Conservation (phyloP, 2,329 filamentous ascomycete species). For the Colletotrichum sp. region DNA sequence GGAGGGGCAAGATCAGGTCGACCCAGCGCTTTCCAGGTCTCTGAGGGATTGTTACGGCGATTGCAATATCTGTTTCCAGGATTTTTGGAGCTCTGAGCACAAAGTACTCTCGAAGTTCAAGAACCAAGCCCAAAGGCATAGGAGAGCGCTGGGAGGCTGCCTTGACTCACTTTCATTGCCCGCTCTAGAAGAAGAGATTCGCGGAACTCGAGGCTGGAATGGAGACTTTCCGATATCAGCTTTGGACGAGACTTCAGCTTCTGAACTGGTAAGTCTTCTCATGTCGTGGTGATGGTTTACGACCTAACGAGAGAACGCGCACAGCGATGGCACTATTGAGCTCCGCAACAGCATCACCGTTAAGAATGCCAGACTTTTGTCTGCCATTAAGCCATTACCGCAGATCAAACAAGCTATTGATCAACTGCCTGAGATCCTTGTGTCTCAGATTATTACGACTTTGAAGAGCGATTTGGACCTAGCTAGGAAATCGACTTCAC, state of each 20-base stretch:
- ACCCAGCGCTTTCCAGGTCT: background rate
- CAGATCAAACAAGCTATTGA: no score
- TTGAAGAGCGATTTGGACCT: no score
- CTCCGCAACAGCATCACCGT: background rate
- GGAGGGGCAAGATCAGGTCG: background rate
- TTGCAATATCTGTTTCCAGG: background rate
- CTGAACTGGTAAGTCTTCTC: background rate
- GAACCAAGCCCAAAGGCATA: background rate
- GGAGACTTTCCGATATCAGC: background rate
- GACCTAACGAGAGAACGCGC: fast-evolving
- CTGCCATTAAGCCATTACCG: no score
- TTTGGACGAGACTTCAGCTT: background rate
- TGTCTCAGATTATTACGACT: no score
- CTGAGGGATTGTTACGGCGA: background rate
- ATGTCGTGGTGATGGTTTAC: background rate
- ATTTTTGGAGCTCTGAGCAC: background rate
- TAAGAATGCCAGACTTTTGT: no score
- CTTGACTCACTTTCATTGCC: background rate
- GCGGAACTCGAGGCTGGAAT: fast-evolving
- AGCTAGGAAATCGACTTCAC: no score
- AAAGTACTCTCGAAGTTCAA: background rate
- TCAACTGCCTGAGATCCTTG: no score
- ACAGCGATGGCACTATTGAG: background rate
- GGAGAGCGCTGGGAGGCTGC: background rate
- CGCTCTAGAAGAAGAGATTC: background rate